These are phyloP conservation scores for Sphenostylis stenocarpa DNA, from an alignment of 306 rosid genomes.

Conservation along the genomic window DNA sequence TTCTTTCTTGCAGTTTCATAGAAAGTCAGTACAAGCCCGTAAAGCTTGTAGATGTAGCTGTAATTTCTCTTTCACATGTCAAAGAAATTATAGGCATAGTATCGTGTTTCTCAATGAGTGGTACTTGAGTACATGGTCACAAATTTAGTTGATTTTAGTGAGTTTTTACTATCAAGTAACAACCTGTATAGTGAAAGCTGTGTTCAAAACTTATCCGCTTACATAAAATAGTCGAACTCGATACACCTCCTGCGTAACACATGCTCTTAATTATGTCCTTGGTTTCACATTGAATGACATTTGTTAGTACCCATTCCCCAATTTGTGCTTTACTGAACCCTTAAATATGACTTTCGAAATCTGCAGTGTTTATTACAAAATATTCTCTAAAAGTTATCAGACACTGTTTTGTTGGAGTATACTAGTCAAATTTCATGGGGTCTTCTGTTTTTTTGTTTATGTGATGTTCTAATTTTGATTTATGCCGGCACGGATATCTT, in stretches of 20 bases:
- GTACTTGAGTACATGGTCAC: constrained; percentile 27
- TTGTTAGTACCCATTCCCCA: background rate
- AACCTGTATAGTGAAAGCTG: constrained; percentile 36
- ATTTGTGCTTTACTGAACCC: background rate
- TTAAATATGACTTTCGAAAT: background rate
- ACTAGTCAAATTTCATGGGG: too few relatives aligned
- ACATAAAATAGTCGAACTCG: background rate
- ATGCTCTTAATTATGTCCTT: background rate
- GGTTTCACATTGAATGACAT: background rate
- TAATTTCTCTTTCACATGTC: constrained; percentile 38
- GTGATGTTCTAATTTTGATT: background rate
- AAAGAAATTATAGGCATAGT: constrained; percentile 43
- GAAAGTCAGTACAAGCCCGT: constrained; percentile 38
- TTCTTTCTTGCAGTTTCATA: constrained; percentile 34
- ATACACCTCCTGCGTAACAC: background rate
- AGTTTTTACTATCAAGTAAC: constrained; percentile 24
- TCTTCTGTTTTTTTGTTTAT: too few relatives aligned
- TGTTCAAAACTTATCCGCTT: background rate
- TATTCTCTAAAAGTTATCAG: too few relatives aligned
- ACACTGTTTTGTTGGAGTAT: too few relatives aligned
- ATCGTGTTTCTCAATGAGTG: constrained; percentile 33
- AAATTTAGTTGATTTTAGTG: constrained; percentile 34
- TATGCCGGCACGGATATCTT: too few relatives aligned
- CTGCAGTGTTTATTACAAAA: background rate
- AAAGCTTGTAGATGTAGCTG: constrained; percentile 42